Evolutionary conservation across 257 asterid species (phyloP).

Genomic region (Solanum rostratum): DNA sequence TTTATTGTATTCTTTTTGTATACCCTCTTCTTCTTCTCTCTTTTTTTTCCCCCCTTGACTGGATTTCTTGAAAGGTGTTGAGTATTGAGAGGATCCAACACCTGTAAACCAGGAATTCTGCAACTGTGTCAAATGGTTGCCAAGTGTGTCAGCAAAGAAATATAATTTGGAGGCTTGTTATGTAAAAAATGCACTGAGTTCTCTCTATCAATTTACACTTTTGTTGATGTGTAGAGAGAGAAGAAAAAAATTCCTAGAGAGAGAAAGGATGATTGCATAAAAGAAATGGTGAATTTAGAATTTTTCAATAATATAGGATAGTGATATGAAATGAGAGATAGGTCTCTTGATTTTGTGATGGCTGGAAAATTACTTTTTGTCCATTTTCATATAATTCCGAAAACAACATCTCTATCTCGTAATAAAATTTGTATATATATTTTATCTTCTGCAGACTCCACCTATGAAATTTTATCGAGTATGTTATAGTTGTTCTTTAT

Average conservation of each 20-base stretch:
- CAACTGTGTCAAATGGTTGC: background rate
- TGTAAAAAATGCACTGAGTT: background rate
- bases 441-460: no score
- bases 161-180: background rate
- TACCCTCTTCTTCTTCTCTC: background rate
- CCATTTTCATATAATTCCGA: no score
- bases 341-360: background rate
- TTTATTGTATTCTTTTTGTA: background rate
- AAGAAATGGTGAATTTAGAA: background rate
- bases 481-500: no score
- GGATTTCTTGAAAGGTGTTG: background rate
- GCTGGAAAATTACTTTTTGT: background rate
- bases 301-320: background rate
- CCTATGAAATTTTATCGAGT: no score
- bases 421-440: no score
- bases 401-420: no score
- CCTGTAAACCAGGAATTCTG: background rate
- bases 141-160: background rate
- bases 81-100: constrained; percentile 2
- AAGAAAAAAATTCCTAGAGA: background rate
- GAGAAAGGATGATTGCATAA: background rate
- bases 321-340: background rate
- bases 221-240: background rate
- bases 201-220: background rate
- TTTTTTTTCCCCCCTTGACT: background rate